Evolutionary conservation across 176 grass and related monocot species (phyloP).

Genomic region (Cenchrus purpureus): DNA sequence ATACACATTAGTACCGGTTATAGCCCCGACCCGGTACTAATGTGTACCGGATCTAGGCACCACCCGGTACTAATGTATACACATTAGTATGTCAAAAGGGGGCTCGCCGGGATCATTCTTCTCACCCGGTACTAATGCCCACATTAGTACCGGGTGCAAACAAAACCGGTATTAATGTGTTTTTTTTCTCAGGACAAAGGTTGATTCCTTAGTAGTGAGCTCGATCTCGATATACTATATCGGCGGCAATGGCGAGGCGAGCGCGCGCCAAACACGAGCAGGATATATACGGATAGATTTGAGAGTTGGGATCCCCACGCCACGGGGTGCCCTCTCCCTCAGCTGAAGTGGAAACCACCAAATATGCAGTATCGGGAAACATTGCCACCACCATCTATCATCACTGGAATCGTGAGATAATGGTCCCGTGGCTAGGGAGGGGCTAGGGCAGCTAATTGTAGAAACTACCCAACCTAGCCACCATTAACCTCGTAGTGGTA

Average conservation of each 20-base stretch:
- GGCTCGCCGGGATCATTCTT: too few species aligned
- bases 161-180: too few species aligned
- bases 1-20: too few species aligned
- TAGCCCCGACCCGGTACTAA: too few species aligned
- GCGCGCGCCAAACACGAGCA: conserved; percentile 43
- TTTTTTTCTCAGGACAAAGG: too few species aligned
- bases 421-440: conserved; percentile 45
- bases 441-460: conserved; percentile 21
- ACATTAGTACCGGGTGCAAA: too few species aligned
- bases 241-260: not conserved
- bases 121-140: too few species aligned
- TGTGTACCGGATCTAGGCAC: too few species aligned
- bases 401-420: not conserved
- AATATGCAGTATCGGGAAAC: not conserved
- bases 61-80: too few species aligned
- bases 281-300: not conserved
- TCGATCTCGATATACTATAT: too few species aligned
- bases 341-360: conserved; percentile 44
- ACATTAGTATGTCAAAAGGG: too few species aligned
- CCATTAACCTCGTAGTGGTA: conserved; percentile 13
- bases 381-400: not conserved
- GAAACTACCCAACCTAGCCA: not conserved
- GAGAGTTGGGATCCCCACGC: not conserved
- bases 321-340: not conserved
- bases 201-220: too few species aligned